Evolutionary conservation across 352 stramenopile species (phyloP), one percentile per base, ranked within the genome.

Genomic region (Globisporangium ultimum): DNA sequence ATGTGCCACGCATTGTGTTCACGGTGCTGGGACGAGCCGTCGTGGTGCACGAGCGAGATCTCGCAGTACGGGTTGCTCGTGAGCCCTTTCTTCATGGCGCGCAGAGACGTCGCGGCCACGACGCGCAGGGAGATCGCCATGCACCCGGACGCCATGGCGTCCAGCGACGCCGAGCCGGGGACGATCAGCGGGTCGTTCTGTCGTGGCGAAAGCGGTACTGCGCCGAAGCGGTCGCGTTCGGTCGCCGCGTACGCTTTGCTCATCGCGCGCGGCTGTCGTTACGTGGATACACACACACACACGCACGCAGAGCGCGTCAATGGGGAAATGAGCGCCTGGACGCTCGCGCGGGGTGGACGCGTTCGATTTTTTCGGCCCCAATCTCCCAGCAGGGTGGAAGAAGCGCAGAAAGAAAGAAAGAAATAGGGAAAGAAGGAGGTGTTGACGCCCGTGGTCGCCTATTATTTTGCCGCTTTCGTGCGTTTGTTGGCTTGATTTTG

Each of bases 51-150:
- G 40, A 91, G 74, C 66, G 82, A 80, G 57, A 88, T 75, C 57
- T 91, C 82, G 51, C 79, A 80, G 70, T 84, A 80, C 40, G 82
- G 71, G 64, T 88, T 79, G 57, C 79, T 89, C 12, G 70, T 88
- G 52, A 91, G 70, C 8, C 70, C 70, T 56, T 91, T 91, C 51
- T 81, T 72, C 74, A 89, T 82, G 10, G 82, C 66, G 15, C 76
- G 76, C 68, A 91, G 71, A 38, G 70, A 69, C 53, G 76, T 66
- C 22, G 79, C 82, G 15, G 78, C 68, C 47, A 85, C 78, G 4
- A 89, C 69, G 58, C 79, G 76, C 38, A 88, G 53, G 22, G 73
- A 85, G 48, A 89, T 69, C 48, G 68, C 72, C 55, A 87, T 74
- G 54, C 67, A 88, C 7, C 77, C 72, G n/a, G 73, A 68, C 52